Base-by-base conservation (phyloP, 495 filamentous ascomycete species). In the Penicillium desertorum region DNA sequence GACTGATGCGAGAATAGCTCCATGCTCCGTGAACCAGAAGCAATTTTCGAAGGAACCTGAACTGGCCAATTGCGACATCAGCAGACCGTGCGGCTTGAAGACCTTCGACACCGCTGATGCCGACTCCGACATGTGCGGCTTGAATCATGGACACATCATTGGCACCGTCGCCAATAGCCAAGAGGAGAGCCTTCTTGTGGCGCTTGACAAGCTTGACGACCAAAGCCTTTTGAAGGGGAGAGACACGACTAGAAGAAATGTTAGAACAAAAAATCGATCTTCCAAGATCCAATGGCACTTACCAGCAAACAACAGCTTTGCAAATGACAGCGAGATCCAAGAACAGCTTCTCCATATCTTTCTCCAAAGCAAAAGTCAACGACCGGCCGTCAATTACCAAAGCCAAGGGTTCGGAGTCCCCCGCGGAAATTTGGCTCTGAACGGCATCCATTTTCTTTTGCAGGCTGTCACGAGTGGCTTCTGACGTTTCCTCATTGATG, bases 91-190 rank as follows among this genome's bases (percentile, higher is more conserved):
- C 95, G 39, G 94, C 94, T 75, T 99, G 94, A n/a, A 99, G 86
- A 81, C 95, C 95, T 81, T 99, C 95, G 32, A 96, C 82, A 72
- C 95, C 95, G 64, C 90, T 95, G 71, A 99, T 99, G 70, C 95
- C 95, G 49, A 99, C 91, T 57, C 95, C 95, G 61, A 99, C 95
- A 71, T 99, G 95, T 10, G 95, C 95, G 17, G 95, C 95, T 76
- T 99, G 95, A 61, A 98, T 99, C 95, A 98, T 99, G 27, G 92
- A 96, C 17, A 98, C 95, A 64, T 98, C 95, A 75, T 99, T 99
- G 39, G 95, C 95, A 58, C 95, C 95, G 64, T 99, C 95, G 59
- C 95, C 95, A 72, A 99, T 94, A 29, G 95, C 95, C 43, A 99
- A 81, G 51, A 96, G 84, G 61, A 98, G 89, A 19, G 92, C 85